These are phyloP conservation scores for Elsinoe perseae DNA, from an alignment of 2,329 filamentous ascomycete species.

Conservation along the genomic window DNA sequence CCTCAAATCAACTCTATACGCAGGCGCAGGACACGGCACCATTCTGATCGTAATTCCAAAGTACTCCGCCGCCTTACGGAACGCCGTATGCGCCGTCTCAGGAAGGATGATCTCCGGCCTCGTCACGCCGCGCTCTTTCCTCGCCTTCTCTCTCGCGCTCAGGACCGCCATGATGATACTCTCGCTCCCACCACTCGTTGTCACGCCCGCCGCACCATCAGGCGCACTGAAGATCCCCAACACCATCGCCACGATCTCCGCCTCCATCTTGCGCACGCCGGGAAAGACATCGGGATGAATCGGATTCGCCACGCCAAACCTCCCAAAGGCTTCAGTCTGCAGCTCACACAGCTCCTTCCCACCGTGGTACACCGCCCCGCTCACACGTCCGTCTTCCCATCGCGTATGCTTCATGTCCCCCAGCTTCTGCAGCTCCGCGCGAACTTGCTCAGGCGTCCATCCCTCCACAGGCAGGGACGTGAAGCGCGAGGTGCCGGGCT, in stretches of 20 bases:
- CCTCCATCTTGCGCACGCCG: slow-evolving; percentile 97
- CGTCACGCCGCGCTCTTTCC: slow-evolving; percentile 73
- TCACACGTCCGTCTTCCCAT: slow-evolving; percentile 94
- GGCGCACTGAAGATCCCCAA: slow-evolving; percentile 73
- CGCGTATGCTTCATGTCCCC: slow-evolving; percentile 84
- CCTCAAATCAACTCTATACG: slow-evolving; percentile 73
- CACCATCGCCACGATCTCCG: slow-evolving; percentile 94
- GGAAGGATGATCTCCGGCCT: slow-evolving; percentile 98
- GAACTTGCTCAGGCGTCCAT: slow-evolving; percentile 70
- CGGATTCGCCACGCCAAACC: slow-evolving; percentile 91
- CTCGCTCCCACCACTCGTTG: slow-evolving; percentile 88
- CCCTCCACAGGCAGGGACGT: slow-evolving; percentile 73
- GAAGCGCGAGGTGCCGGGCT: slow-evolving; percentile 64
- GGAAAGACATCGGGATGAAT: slow-evolving; percentile 98
- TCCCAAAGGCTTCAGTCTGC: slow-evolving; percentile 86
- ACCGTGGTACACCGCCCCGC: slow-evolving; percentile 92
- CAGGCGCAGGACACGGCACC: slow-evolving; percentile 76
- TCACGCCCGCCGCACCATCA: slow-evolving; percentile 74
- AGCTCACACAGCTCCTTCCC: slow-evolving; percentile 72
- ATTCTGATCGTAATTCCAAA: slow-evolving; percentile 94
- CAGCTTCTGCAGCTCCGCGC: slow-evolving; percentile 69
- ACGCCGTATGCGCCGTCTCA: slow-evolving; percentile 89
- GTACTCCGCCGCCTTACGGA: slow-evolving; percentile 89
- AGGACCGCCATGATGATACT: slow-evolving; percentile 95
- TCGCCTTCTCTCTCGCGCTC: slow-evolving; percentile 81